Base-by-base conservation (phyloP, 1,139 yeast species). In the Scheffersomyces titani region DNA sequence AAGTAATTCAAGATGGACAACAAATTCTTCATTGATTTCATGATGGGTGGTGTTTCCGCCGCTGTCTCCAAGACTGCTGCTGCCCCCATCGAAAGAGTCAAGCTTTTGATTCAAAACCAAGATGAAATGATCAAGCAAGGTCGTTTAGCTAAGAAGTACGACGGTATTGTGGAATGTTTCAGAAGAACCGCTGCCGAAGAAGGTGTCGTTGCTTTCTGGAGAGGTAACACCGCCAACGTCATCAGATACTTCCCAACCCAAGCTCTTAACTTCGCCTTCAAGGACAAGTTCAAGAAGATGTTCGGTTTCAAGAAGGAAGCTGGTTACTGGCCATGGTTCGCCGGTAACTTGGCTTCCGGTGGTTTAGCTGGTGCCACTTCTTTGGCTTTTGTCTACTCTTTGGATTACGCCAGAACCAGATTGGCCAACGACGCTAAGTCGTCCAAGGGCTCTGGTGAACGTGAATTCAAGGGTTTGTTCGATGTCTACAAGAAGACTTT, bases 1-100 rank as follows among this genome's bases (percentile, higher is more conserved):
- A 45, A 18, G 20, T 19, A 30, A 44, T 21, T 46, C 55, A 61
- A 56, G 53, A 63, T 63, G 65, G 67, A 63, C 59, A 62, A 56
- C 59, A 58, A 59, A 51, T 64, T 64, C 63, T 58, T 63, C 55
- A 54, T 64, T 55, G 82, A 80, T 68, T 80, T 80, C 74, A 62
- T 80, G 78, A 77, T 79, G 83, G 84, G 84, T 74, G 84, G 84
- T 80, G 81, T 80, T 65, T 80, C 84, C 78, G 84, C 84, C 75
- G 84, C 84, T 71, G 82, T 80, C 75, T 78, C 83, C 64, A 80
- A 80, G 77, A 80, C 84, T 63, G 83, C 83, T 56, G 83, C 83
- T 66, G 83, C 84, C 67, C 84, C 84, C 76, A 79, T 80, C 71
- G 84, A 80, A 74, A 78, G 84, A 78, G 83, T 80, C 68, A 80